phyloP scores from a whole-genome alignment of 2,329 filamentous ascomycete genomes.

The Alternaria alternata region DNA sequence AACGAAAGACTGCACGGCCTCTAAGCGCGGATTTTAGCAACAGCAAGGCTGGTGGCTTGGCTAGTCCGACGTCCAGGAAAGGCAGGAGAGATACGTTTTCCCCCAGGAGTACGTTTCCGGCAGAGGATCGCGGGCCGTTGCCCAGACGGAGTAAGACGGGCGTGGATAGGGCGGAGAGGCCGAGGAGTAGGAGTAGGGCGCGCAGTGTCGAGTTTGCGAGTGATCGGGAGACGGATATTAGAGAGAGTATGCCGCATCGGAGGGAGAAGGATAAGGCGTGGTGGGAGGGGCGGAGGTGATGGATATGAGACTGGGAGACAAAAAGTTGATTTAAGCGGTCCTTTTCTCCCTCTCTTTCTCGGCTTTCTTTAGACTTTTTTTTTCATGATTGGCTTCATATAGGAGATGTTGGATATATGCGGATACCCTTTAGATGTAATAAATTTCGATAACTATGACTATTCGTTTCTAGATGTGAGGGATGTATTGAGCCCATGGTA shows the following conservation, averaged over 20 bases:
- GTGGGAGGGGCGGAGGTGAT: conserved; percentile 41
- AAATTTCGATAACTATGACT: not conserved
- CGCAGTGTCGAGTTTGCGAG: conserved; percentile 37
- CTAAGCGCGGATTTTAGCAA: conserved; percentile 26
- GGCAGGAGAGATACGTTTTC: conserved; percentile 33
- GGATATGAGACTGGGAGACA: not conserved
- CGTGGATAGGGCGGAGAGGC: conserved; percentile 12
- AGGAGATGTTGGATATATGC: conserved; percentile 14
- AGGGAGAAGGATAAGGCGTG: conserved; percentile 44
- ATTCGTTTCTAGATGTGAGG: not conserved
- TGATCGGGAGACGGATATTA: conserved; percentile 42
- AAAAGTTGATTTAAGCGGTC: not conserved
- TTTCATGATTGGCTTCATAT: not conserved
- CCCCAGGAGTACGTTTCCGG: conserved; percentile 31
- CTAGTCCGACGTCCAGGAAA: conserved; percentile 13
- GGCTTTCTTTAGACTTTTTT: not conserved
- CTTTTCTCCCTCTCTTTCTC: too few relatives aligned
- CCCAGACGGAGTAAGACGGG: conserved; percentile 18
- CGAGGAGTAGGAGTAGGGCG: conserved; percentile 30
- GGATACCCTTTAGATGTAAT: conserved; percentile 20
- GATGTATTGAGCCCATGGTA: not conserved
- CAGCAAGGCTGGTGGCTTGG: conserved; percentile 11
- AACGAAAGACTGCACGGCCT: conserved; percentile 22
- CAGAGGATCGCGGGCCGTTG: conserved; percentile 18
- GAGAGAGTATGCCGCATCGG: conserved; percentile 47